Percentiles rank a stretch among this genome's conserved stretches.
Conservation (phyloP, 805 yeast genomes). For the Brettanomyces nanus region DNA sequence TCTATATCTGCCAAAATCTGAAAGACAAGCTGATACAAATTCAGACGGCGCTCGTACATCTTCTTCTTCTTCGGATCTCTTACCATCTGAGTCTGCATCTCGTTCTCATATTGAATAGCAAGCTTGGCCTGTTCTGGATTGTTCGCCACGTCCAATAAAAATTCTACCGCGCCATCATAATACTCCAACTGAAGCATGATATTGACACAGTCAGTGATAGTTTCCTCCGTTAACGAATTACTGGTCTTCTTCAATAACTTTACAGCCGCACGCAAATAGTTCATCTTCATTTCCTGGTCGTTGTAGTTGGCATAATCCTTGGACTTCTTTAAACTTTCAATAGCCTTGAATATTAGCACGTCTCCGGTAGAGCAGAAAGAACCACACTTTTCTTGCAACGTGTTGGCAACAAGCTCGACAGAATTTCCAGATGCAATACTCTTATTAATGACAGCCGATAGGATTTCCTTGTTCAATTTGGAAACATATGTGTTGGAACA, state of each 20-base stretch:
- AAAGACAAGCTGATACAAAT: slow-evolving; percentile 68
- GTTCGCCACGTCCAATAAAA: slow-evolving; percentile 68
- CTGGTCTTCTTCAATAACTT: slow-evolving; percentile 71
- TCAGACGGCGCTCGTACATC: slow-evolving; percentile 43
- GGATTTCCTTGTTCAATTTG: slow-evolving; percentile 71
- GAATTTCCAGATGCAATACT: slow-evolving; percentile 88
- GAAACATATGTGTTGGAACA: slow-evolving; percentile 49
- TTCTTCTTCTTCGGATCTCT: slow-evolving; percentile 41
- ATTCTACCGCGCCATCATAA: slow-evolving; percentile 79
- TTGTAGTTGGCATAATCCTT: slow-evolving; percentile 60
- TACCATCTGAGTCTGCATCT: slow-evolving; percentile 14
- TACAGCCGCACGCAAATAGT: slow-evolving; percentile 67
- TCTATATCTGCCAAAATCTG: slow-evolving; percentile 68
- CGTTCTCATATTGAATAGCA: slow-evolving; percentile 49
- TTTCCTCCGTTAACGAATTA: slow-evolving; percentile 68
- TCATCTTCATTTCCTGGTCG: slow-evolving; percentile 58
- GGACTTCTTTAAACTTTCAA: slow-evolving; percentile 85
- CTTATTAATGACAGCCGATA: slow-evolving; percentile 82
- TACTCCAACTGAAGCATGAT: slow-evolving; percentile 73
- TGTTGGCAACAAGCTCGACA: slow-evolving; percentile 80
- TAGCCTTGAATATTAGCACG: slow-evolving; percentile 87
- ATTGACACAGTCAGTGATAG: slow-evolving; percentile 69
- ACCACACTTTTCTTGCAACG: slow-evolving; percentile 88
- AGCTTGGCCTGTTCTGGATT: slow-evolving; percentile 55
- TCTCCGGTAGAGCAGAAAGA: slow-evolving; percentile 92